Evolutionary conservation across 768 basidiomycete species (phyloP).

Genomic region (Leccinum fibrillosum): DNA sequence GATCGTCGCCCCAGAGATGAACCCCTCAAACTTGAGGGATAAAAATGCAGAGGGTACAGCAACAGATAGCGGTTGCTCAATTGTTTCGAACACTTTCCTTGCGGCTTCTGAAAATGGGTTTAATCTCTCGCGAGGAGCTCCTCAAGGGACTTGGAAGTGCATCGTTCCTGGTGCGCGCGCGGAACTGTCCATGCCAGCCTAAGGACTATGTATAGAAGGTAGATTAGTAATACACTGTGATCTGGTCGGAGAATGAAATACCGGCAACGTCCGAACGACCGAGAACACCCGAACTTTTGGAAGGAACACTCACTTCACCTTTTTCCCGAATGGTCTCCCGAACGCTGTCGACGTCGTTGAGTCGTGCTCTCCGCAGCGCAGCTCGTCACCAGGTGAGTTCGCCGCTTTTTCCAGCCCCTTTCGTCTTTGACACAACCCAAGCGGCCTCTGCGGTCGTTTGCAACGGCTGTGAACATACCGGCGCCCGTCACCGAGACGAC

Average conservation of each 20-base stretch:
- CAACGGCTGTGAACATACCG: constrained; percentile 62
- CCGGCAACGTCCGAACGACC: constrained; percentile 23
- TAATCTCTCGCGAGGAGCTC: constrained; percentile 30
- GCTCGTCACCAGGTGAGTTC: constrained; percentile 36
- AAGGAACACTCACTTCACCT: constrained; percentile 12
- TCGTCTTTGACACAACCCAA: constrained; percentile 19
- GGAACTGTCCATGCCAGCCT: constrained; percentile 4
- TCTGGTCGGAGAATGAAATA: constrained; percentile 17
- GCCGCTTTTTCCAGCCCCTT: neutral
- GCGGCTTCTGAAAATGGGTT: constrained; percentile 57
- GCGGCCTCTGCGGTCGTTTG: constrained; percentile 66
- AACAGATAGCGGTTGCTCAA: neutral
- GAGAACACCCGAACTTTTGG: constrained; percentile 32
- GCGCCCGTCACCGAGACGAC: constrained; percentile 86
- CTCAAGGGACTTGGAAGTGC: constrained; percentile 40
- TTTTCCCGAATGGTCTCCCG: constrained; percentile 43
- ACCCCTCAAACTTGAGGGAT: neutral
- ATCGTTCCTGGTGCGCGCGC: constrained; percentile 34
- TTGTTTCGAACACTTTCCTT: constrained; percentile 33
- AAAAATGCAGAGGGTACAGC: neutral
- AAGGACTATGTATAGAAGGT: neutral
- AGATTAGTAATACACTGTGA: constrained; percentile 6
- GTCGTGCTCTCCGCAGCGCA: constrained; percentile 38
- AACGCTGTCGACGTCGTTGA: constrained; percentile 43
- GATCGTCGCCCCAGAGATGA: constrained; percentile 22